Base-by-base conservation (phyloP, 371 early-diverging fungal species). In the Apophysomyces variabilis region DNA sequence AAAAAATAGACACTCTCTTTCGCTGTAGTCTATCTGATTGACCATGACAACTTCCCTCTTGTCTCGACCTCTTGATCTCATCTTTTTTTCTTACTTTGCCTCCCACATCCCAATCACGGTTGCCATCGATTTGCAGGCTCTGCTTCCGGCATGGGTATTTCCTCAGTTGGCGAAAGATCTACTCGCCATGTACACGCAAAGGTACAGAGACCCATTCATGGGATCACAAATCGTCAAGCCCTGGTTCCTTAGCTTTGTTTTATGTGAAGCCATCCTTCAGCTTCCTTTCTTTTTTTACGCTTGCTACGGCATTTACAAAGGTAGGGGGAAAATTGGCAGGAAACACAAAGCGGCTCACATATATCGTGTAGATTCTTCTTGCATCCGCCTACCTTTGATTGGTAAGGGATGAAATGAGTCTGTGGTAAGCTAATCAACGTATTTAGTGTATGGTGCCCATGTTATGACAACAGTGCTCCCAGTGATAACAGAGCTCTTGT, bases 281-380 rank as follows among this genome's bases (percentile, higher is more conserved):
- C 69, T 89, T 7, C 91, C 91, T 0, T 86, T 91, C 69, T 89
- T 91, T 66, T 81, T 90, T 65, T 76, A 77, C 45, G 88, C 85
- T n/a, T 76, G 73, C 21, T 64, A 72, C 61, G 80, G 82, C 1
- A 68, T 90, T 44, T 75, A 73, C 66, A 76, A 76, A 65, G 75
- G 84, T 85, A 43, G 43, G 21, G 61, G 57, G 35, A 47, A 36
- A 38, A 41, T 14, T 47, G 26, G 37, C 26, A 18, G 56, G 26
- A 60, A 61, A 36, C 32, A 60, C 37, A 46, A 47, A 47, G 6
- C 36, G 18, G 36, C 45, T 46, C 9, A 60, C 12, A 46, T 56
- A 7, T 21, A 14, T 60, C n/a, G 18, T 26, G 32, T 61, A 82
- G 73, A 76, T 58, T 60, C 64, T 7, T 62, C 71, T 4, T 59